phyloP scores from a whole-genome alignment of 306 rosid species.

The Bauhinia variegata region DNA sequence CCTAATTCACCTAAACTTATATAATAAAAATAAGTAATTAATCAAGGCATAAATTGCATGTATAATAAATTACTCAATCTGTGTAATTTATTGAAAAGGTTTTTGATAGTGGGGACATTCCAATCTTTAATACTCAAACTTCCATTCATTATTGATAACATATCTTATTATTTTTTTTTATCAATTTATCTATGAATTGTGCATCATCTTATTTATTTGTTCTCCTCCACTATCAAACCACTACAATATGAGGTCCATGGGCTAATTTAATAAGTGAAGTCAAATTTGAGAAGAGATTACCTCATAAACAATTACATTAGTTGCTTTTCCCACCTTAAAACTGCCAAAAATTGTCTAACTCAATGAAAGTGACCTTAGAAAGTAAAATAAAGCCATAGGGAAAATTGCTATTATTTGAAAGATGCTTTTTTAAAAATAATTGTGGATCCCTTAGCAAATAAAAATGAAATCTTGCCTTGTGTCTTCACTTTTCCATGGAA shows the following conservation, averaged over 20 bases:
- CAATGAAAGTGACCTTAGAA: conserved; percentile 3
- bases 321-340: background rate
- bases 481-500: conserved; percentile 5
- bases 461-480: conserved; percentile 17
- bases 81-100: background rate
- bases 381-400: background rate
- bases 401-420: background rate
- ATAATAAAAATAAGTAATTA: too few relatives aligned
- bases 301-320: too few relatives aligned
- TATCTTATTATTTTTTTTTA: background rate
- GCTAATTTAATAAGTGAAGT: background rate
- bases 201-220: too few relatives aligned
- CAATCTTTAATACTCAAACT: background rate
- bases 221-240: conserved; percentile 23
- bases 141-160: background rate
- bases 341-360: background rate
- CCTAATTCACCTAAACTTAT: too few relatives aligned
- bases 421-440: background rate
- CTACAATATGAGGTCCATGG: background rate
- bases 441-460: conserved; percentile 31
- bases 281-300: background rate
- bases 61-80: background rate
- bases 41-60: too few relatives aligned
- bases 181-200: background rate
- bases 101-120: background rate